Evolutionary conservation across 805 yeast species (phyloP), one percentile per base, ranked within the genome.

Genomic region (Candida jianshihensis): DNA sequence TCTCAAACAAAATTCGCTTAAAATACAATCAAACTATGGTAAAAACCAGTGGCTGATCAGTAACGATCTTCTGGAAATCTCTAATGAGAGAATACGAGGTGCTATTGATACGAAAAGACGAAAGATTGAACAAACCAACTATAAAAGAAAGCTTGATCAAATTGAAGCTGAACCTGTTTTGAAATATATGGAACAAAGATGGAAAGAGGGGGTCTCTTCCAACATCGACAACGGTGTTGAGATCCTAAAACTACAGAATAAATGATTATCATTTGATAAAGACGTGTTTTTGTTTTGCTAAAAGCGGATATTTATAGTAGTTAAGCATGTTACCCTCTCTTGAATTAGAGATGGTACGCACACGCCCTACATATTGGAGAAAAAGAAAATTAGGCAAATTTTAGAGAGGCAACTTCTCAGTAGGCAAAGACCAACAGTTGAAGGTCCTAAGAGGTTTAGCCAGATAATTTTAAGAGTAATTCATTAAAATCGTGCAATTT

Each of bases 131-230:
- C 72, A 67, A 5, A 37, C 74, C 13, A 64, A 69, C 31, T 42
- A 35, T 11, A 57, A 56, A 18, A 54, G 86, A 18, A 63, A 68
- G 42, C 53, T 51, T 22, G 48, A 64, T 33, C 78, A 77, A 52
- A 21, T 46, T 5, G 63, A 68, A 14, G 66, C 60, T 35, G 59
- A 61, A 42, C 73, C 76, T 0, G 61, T 65, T 19, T 51, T 68
- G 37, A 66, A 64, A 22, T 70, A 69, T 39, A 56, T 74, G 36
- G 53, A 59, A n/a, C 59, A 63, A 9, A 58, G 72, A 45, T 75
- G 83, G 81, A 59, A 56, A 30, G 72, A 70, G n/a, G 33, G 48
- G n/a, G 24, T 50, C 2, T 36, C 39, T 14, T 44, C 42, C 20
- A 48, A 47, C 30, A 56, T 66, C 20, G 64, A 63, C 26, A 36